Evolutionary conservation across 108 stramenopile genomes (phyloP).

Genomic region (Skeletonema potamos): DNA sequence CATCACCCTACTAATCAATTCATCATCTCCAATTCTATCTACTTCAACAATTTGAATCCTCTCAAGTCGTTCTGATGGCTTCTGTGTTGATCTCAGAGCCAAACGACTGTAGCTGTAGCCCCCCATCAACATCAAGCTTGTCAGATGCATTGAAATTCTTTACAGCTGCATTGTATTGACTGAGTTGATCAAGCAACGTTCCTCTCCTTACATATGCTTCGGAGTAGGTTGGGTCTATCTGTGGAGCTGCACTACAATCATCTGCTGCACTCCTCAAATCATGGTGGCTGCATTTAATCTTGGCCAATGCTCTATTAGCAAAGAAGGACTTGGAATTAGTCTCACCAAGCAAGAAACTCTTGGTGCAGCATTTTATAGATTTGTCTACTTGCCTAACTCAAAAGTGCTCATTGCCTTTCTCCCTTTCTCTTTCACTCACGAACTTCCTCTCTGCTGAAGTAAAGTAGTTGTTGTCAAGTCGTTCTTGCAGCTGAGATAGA

Average conservation of each 20-base stretch:
- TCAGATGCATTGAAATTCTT: constrained; percentile 28
- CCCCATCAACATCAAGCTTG: constrained; percentile 8
- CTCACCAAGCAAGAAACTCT: constrained; percentile 27
- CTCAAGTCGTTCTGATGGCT: constrained; percentile 1
- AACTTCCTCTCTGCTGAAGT: constrained; percentile 25
- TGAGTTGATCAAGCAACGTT: constrained; percentile 35
- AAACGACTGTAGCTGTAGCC: constrained; percentile 6
- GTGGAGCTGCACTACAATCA: constrained; percentile 47
- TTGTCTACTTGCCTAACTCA: constrained; percentile 37
- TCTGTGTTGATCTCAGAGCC: not conserved
- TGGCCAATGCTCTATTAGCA: constrained; percentile 53
- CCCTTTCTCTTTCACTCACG: constrained; percentile 43
- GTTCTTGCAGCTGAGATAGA: constrained; percentile 15
- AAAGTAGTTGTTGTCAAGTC: constrained; percentile 24
- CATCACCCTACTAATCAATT: not conserved
- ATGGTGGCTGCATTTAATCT: constrained; percentile 4
- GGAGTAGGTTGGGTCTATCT: constrained; percentile 38
- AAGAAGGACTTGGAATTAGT: constrained; percentile 29
- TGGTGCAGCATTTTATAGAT: constrained; percentile 47
- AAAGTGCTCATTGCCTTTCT: constrained; percentile 75
- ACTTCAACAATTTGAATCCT: constrained; percentile 10
- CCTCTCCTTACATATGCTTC: constrained; percentile 51
- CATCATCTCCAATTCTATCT: not conserved
- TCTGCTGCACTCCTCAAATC: constrained; percentile 34
- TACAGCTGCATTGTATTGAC: constrained; percentile 39